Conservation (phyloP, 2,329 filamentous ascomycete genomes). For the Verticillium klebahnii region DNA sequence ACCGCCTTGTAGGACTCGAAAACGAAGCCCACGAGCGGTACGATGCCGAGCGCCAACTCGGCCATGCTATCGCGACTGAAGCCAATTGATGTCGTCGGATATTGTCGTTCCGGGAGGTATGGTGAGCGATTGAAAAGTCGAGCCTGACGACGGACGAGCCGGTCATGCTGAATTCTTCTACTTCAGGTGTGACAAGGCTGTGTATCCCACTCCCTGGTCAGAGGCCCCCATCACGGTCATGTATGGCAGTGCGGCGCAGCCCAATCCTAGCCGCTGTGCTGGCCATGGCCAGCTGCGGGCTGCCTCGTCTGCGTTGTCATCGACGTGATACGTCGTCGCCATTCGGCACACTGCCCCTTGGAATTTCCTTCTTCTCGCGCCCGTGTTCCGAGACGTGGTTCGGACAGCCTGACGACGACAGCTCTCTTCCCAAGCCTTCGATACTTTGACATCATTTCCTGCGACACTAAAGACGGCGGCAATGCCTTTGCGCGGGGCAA, state of each 20-base stretch:
- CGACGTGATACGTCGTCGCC: background rate
- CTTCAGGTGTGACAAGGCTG: background rate
- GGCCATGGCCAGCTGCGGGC: background rate
- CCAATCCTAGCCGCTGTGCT: background rate
- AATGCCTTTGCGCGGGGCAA: background rate
- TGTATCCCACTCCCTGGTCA: background rate
- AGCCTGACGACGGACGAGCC: background rate
- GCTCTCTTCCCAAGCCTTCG: background rate
- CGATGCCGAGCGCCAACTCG: slow-evolving; percentile 5
- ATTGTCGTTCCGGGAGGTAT: no score
- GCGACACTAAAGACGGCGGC: background rate
- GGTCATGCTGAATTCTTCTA: background rate
- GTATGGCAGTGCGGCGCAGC: background rate
- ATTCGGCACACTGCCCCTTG: background rate
- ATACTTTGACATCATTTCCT: background rate
- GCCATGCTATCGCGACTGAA: background rate
- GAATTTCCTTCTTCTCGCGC: background rate
- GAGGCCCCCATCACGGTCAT: background rate
- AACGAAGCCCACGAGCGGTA: slow-evolving; percentile 4
- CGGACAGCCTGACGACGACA: background rate
- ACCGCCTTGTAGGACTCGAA: slow-evolving; percentile 4
- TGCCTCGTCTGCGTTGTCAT: background rate
- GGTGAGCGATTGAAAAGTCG: no score
- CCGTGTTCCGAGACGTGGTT: background rate
- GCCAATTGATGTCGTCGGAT: background rate